These are phyloP conservation scores for Fusarium dlaminii DNA, from an alignment of 2,329 filamentous ascomycete genomes.

Conservation along the genomic window DNA sequence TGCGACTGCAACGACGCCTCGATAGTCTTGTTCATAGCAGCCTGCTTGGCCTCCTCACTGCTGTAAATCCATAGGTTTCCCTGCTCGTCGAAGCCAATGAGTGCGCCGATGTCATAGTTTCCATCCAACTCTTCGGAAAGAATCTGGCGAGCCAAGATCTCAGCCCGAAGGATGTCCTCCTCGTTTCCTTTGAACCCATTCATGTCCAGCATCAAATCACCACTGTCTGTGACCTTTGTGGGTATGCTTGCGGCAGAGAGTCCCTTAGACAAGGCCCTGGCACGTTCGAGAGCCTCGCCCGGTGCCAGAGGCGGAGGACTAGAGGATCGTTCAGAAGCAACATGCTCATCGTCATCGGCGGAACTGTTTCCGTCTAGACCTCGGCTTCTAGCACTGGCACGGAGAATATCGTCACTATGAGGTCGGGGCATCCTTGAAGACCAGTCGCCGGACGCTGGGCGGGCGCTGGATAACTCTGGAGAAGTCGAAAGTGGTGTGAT, in stretches of 20 bases:
- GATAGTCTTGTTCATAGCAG: slow-evolving; percentile 75
- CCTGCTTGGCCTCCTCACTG: slow-evolving; percentile 94
- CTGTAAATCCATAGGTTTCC: slow-evolving; percentile 99
- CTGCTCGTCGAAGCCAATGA: slow-evolving; percentile 94
- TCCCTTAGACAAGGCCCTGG: slow-evolving; percentile 85
- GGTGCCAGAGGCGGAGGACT: slow-evolving; percentile 79
- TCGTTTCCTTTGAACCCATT: slow-evolving; percentile 95
- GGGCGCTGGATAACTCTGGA: slow-evolving; percentile 58
- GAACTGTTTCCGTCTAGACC: slow-evolving; percentile 50
- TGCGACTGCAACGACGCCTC: slow-evolving; percentile 59
- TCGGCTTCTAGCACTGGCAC: slow-evolving; percentile 54
- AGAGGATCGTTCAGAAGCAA: slow-evolving; percentile 68
- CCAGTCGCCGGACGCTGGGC: slow-evolving; percentile 63
- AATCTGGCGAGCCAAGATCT: slow-evolving; percentile 92
- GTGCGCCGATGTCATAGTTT: slow-evolving; percentile 93
- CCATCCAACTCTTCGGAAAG: slow-evolving; percentile 92
- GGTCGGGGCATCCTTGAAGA: slow-evolving; percentile 54
- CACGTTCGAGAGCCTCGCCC: slow-evolving; percentile 82
- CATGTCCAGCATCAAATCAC: slow-evolving; percentile 98
- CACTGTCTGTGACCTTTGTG: slow-evolving; percentile 88
- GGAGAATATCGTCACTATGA: slow-evolving; percentile 65
- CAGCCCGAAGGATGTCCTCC: slow-evolving; percentile 88
- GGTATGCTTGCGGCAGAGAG: slow-evolving; percentile 92
- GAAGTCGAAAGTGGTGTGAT: slow-evolving; percentile 65
- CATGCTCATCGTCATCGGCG: slow-evolving; percentile 50